Evolutionary conservation across 139 green algal genomes (phyloP).

Genomic region (Chlamydomonas sp.): DNA sequence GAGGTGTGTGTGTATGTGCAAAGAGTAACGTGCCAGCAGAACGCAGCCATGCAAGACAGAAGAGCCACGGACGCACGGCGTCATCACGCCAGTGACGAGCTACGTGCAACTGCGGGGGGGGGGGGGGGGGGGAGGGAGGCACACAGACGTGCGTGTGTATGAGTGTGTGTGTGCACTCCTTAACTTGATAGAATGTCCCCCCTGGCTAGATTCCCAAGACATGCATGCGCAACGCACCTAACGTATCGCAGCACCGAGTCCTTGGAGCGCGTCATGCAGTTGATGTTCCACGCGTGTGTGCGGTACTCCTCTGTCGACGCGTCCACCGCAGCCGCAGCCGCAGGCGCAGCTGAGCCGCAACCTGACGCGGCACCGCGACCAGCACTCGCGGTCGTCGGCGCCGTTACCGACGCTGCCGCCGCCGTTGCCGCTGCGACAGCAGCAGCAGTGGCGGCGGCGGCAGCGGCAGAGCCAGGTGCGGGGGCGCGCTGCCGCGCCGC

Average conservation of each 20-base stretch:
- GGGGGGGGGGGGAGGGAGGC: neutral
- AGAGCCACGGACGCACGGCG: neutral
- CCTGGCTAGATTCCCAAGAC: no score
- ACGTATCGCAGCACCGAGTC: constrained; percentile 31
- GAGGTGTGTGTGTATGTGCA: no score
- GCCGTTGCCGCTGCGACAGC: neutral
- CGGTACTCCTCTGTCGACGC: constrained; percentile 14
- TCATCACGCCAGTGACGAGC: constrained; percentile 17
- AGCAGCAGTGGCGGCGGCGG: neutral
- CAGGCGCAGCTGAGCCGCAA: no score
- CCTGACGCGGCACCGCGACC: no score
- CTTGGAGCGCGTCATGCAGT: constrained; percentile 22
- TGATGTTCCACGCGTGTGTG: constrained; percentile 36
- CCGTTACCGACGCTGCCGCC: no score
- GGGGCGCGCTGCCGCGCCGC: neutral
- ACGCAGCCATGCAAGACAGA: neutral
- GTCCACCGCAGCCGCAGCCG: neutral
- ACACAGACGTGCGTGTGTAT: neutral
- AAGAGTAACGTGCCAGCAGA: neutral
- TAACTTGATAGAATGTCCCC: no score
- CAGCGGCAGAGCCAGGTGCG: neutral
- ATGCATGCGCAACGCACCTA: constrained; percentile 15
- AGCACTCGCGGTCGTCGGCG: no score
- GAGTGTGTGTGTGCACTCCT: neutral
- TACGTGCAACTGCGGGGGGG: neutral